These are phyloP conservation scores for Citrus maxima DNA, from an alignment of 345 rosid species.

Conservation along the genomic window DNA sequence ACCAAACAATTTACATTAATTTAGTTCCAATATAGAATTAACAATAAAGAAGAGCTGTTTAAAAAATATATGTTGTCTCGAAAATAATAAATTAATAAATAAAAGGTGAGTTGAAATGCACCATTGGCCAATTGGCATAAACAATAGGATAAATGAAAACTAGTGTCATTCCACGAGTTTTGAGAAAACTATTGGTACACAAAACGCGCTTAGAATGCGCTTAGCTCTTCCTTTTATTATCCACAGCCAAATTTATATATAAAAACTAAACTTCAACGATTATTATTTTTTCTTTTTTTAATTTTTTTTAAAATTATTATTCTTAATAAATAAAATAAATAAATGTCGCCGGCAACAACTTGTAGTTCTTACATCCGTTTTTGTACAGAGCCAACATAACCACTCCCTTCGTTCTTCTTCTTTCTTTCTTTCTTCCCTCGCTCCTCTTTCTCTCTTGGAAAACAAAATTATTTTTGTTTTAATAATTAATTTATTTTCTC, in stretches of 20 bases:
- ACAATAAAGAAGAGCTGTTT: background rate
- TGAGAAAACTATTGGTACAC: conserved; percentile 2
- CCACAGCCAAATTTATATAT: background rate
- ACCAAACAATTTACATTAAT: too few relatives aligned
- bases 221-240: background rate
- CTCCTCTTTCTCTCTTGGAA: too few relatives aligned
- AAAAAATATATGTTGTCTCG: background rate
- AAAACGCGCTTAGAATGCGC: conserved; percentile 12
- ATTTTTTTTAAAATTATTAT: background rate
- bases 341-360: conserved; percentile 10
- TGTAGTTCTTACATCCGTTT: background rate
- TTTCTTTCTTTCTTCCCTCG: too few relatives aligned
- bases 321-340: background rate
- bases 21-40: too few relatives aligned
- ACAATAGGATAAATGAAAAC: background rate
- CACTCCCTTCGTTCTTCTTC: background rate
- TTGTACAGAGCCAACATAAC: background rate
- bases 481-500: background rate
- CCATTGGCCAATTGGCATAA: background rate
- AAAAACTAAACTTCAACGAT: background rate
- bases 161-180: background rate
- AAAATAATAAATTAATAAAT: too few relatives aligned
- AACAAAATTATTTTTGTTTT: background rate
- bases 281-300: too few relatives aligned
- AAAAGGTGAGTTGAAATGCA: background rate